Evolutionary conservation across 2,329 filamentous ascomycete genomes (phyloP).

Genomic region (Talaromyces piceae): DNA sequence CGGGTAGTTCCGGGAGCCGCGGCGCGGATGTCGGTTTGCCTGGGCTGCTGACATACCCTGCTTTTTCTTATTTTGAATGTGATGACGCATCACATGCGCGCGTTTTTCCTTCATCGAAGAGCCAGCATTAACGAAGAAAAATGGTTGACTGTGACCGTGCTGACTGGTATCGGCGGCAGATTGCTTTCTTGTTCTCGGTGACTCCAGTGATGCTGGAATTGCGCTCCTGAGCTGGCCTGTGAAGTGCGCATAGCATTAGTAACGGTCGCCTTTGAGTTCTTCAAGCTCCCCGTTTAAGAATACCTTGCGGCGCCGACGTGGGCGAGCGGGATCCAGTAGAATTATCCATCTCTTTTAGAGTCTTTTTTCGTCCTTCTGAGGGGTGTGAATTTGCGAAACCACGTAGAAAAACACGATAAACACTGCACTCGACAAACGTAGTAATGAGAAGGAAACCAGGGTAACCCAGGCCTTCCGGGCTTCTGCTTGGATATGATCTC

Average conservation of each 20-base stretch:
- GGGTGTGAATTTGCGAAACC: neutral
- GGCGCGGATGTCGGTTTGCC: conserved; percentile 13
- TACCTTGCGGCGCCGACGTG: conserved; percentile 4
- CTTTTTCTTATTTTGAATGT: conserved; percentile 35
- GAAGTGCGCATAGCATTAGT: neutral
- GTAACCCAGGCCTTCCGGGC: neutral
- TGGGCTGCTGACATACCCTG: conserved; percentile 22
- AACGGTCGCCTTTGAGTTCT: neutral
- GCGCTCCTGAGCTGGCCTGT: conserved; percentile 1
- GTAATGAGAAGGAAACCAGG: no score
- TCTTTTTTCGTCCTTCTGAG: neutral
- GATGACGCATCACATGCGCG: conserved; percentile 39
- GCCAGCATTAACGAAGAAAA: conserved; percentile 35
- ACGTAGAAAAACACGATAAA: neutral
- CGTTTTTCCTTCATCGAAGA: conserved; percentile 37
- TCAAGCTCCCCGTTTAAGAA: neutral
- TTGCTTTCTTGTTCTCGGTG: conserved; percentile 22
- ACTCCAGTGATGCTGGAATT: conserved; percentile 7
- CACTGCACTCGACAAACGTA: no score
- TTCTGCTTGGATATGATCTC: neutral
- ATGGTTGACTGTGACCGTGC: conserved; percentile 23
- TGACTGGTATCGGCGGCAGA: conserved; percentile 16
- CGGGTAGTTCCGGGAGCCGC: conserved; percentile 16
- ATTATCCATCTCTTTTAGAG: neutral
- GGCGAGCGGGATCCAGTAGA: neutral